Evolutionary conservation across 2,329 filamentous ascomycete species (phyloP).

Genomic region (Colletotrichum eleusines): DNA sequence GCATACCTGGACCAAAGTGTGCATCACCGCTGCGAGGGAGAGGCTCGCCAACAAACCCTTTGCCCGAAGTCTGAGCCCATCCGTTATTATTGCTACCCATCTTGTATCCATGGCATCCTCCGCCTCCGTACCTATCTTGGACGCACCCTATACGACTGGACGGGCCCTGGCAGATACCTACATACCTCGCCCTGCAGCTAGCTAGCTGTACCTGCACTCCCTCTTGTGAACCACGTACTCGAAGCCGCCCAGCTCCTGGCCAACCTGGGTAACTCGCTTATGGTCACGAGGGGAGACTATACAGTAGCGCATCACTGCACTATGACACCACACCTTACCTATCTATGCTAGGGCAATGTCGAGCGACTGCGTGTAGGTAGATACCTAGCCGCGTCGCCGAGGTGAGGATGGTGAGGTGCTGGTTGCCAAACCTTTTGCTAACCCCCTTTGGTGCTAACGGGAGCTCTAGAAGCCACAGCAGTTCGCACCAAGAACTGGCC

Average conservation of each 20-base stretch:
- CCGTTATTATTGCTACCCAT: no score
- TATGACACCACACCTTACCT: not conserved
- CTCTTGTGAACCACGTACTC: conserved; percentile 20
- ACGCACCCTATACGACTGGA: conserved; percentile 18
- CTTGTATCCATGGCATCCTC: not conserved
- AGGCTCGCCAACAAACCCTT: not conserved
- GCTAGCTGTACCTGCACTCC: conserved; percentile 28
- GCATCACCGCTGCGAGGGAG: not conserved
- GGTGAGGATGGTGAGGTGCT: conserved; percentile 19
- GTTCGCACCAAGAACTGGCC: conserved; percentile 33
- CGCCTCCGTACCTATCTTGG: conserved; percentile 7
- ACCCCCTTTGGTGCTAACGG: conserved; percentile 3
- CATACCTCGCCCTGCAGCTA: conserved; percentile 23
- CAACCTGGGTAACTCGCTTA: conserved; percentile 24
- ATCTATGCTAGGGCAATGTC: not conserved
- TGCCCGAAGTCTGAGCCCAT: not conserved
- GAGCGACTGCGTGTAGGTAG: not conserved
- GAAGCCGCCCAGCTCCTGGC: conserved; percentile 23
- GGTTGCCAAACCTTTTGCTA: conserved; percentile 31
- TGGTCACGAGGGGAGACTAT: not conserved
- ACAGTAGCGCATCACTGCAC: not conserved
- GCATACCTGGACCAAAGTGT: not conserved
- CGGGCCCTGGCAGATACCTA: conserved; percentile 36
- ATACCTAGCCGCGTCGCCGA: conserved; percentile 16
- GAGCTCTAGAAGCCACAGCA: conserved; percentile 25